phyloP scores from a whole-genome alignment of 352 stramenopile species.

The Phytopythium mirpurense region DNA sequence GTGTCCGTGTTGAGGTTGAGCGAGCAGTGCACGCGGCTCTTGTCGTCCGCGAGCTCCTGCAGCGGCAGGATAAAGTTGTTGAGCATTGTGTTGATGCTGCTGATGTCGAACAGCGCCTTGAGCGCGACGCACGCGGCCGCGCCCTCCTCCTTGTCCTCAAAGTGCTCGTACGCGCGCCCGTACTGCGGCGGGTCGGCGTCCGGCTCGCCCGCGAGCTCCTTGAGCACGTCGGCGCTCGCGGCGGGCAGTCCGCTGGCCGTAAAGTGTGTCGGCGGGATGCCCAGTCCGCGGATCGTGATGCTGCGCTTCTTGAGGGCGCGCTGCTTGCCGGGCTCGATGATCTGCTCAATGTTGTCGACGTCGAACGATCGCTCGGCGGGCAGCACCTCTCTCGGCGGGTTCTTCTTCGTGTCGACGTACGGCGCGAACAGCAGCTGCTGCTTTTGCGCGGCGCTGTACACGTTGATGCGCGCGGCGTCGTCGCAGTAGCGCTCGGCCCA shows the following conservation, averaged over 20 bases:
- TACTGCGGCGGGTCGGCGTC: slow-evolving; percentile 71
- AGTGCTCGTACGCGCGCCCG: slow-evolving; percentile 90
- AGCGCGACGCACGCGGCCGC: slow-evolving; percentile 94
- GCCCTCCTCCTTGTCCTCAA: slow-evolving; percentile 89
- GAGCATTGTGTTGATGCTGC: slow-evolving; percentile 99
- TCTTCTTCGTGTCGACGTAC: slow-evolving; percentile 70
- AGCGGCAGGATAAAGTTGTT: slow-evolving; percentile 95
- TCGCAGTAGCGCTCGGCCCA: slow-evolving; percentile 92
- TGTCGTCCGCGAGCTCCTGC: slow-evolving; percentile 90
- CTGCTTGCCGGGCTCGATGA: slow-evolving; percentile 64
- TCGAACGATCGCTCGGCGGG: slow-evolving; percentile 70
- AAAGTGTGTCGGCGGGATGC: slow-evolving; percentile 90
- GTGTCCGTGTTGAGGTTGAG: slow-evolving; percentile 99
- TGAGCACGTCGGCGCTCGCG: slow-evolving; percentile 92
- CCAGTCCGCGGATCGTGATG: slow-evolving; percentile 85
- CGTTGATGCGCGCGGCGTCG: slow-evolving; percentile 95
- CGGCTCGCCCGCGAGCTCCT: slow-evolving; percentile 90
- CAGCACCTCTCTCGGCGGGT: slow-evolving; percentile 50
- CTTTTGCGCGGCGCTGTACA: slow-evolving; percentile 92
- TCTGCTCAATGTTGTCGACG: slow-evolving; percentile 74
- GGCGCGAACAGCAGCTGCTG: slow-evolving; percentile 96
- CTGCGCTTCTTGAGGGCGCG: slow-evolving; percentile 76
- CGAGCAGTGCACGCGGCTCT: slow-evolving; percentile 96
- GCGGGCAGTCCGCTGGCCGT: slow-evolving; percentile 91
- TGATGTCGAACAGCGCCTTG: slow-evolving; percentile 93